Evolutionary conservation across 129 eudicot species (phyloP), one percentile per base, ranked within the genome.

Genomic region (Cynara cardunculus): DNA sequence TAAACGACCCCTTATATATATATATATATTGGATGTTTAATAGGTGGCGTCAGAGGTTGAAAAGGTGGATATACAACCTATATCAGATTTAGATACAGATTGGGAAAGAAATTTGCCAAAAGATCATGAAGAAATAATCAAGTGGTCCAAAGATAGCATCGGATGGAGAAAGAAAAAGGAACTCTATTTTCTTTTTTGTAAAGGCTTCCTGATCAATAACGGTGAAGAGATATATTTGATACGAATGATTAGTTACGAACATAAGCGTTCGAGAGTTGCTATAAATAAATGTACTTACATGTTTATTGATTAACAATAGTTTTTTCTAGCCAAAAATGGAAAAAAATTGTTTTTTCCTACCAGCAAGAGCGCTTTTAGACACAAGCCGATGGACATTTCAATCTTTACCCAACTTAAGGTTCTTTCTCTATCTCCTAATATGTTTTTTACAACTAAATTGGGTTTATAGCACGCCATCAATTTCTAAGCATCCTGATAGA

Each of bases 401-500:
- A 25, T 24, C 77, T 31, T 19, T n/a, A 73, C 84, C 46, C 2
- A 39, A 80, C 28, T 81, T 73, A 64, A 73, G 84, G 84, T 81
- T 26, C 68, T 32, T 65, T 78, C 21, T 53, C 41, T 18, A 53
- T 80, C 35, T 73, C 2, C 6, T 10, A 46, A 14, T 4, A 12
- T 46, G 7, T 10, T 46, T 46, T 34, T 34, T 34, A n/a, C n/a
- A n/a, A n/a, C n/a, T n/a, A n/a, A n/a, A n/a, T n/a, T n/a, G n/a
- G n/a, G n/a, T n/a, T n/a, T n/a, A n/a, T n/a, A n/a, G n/a, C n/a
- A n/a, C n/a, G n/a, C n/a, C n/a, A n/a, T n/a, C n/a, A n/a, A n/a
- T n/a, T n/a, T n/a, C n/a, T n/a, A n/a, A n/a, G n/a, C n/a, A n/a
- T n/a, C n/a, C n/a, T n/a, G n/a, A n/a, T n/a, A n/a, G n/a, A n/a